phyloP scores from a whole-genome alignment of 257 asterid species.

The Fraxinus americana region DNA sequence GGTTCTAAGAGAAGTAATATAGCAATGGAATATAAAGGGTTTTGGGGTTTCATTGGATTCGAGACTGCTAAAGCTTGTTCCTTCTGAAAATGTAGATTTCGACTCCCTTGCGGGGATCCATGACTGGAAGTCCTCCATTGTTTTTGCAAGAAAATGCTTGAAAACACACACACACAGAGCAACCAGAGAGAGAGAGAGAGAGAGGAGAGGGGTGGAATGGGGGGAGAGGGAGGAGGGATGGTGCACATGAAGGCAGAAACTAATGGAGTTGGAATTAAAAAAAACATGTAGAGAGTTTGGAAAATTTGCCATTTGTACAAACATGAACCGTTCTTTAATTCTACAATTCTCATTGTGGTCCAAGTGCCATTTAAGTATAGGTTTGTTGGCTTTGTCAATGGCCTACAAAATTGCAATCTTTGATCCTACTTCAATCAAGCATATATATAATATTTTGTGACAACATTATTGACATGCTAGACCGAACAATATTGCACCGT shows the following conservation, averaged over 20 bases:
- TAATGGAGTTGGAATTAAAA: slow-evolving; percentile 26
- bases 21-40: slow-evolving; percentile 16
- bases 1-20: slow-evolving; percentile 33
- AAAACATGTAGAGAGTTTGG: not conserved
- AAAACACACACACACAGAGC: not conserved
- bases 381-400: slow-evolving; percentile 35
- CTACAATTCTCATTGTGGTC: slow-evolving; percentile 25
- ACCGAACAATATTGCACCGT: no score
- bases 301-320: slow-evolving; percentile 31
- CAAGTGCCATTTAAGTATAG: slow-evolving; percentile 16
- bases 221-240: not conserved
- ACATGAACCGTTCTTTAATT: slow-evolving; percentile 15
- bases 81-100: slow-evolving; percentile 40
- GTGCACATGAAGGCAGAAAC: slow-evolving; percentile 23
- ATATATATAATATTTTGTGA: slow-evolving; percentile 7
- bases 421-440: slow-evolving; percentile 26
- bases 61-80: slow-evolving; percentile 41
- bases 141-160: not conserved
- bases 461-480: not conserved
- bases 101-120: slow-evolving; percentile 34
- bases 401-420: slow-evolving; percentile 34
- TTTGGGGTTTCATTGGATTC: slow-evolving; percentile 23
- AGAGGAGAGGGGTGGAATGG: not conserved
- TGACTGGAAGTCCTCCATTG: slow-evolving; percentile 50
- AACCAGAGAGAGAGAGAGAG: not conserved